Evolutionary conservation across 352 stramenopile species (phyloP).

Genomic region (Phytophthora sansomeana): DNA sequence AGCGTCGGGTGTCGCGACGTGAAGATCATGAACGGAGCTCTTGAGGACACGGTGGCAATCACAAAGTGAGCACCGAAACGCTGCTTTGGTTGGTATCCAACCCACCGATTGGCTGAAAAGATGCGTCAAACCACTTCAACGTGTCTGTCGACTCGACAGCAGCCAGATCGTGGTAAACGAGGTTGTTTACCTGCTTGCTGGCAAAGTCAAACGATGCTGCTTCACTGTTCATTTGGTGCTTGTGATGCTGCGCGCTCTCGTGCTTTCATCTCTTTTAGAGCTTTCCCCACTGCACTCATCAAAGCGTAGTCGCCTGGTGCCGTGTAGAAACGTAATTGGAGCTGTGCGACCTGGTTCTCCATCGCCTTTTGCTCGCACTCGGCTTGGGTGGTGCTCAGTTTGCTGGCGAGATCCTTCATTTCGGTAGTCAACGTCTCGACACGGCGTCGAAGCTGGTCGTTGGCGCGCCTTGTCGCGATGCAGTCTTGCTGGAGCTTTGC

Average conservation of each 20-base stretch:
- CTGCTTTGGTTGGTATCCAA: neutral
- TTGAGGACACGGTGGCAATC: neutral
- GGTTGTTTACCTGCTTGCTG: too few species aligned
- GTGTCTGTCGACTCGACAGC: neutral
- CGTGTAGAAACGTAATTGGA: conserved; percentile 69
- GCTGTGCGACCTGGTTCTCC: conserved; percentile 58
- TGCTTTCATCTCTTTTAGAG: conserved; percentile 57
- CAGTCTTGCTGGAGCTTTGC: conserved; percentile 29
- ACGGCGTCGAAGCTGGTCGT: conserved; percentile 25
- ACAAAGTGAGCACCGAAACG: conserved; percentile 1
- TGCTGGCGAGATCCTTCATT: conserved; percentile 30
- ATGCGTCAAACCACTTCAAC: neutral
- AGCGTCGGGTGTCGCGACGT: conserved; percentile 35
- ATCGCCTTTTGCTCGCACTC: conserved; percentile 46
- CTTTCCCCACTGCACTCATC: conserved; percentile 58
- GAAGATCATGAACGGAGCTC: conserved; percentile 39
- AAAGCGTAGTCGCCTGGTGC: conserved; percentile 48
- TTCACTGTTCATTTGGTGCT: conserved; percentile 15
- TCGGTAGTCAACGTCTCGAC: conserved; percentile 32
- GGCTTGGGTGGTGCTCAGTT: conserved; percentile 20
- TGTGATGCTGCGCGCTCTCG: neutral
- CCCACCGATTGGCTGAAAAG: neutral
- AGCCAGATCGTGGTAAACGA: too few species aligned
- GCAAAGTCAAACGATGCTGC: neutral
- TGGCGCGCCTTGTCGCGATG: conserved; percentile 6